These are phyloP conservation scores for Alternaria viburni DNA, from an alignment of 2,329 filamentous ascomycete species.

Conservation along the genomic window DNA sequence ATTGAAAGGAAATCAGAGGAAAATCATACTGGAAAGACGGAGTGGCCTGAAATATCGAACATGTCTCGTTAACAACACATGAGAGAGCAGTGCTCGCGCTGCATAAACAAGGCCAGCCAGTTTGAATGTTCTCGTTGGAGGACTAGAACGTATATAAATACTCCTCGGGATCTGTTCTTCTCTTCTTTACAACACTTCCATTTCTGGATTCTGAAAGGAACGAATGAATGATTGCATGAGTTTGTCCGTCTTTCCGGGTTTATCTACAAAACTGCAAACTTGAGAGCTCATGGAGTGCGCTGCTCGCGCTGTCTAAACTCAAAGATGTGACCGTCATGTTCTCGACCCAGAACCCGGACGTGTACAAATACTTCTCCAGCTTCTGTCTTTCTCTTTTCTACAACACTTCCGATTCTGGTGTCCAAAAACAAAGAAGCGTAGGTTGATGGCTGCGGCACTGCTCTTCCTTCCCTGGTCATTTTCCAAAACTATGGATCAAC, in stretches of 20 bases:
- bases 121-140: accelerated
- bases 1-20: no score
- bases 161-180: no score
- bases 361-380: not conserved
- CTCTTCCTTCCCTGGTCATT: not conserved
- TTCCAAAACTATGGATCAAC: not conserved
- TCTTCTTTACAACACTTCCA: not conserved
- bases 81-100: not conserved
- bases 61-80: not conserved
- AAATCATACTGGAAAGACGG: not conserved
- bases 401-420: not conserved
- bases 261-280: not conserved
- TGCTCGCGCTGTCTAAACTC: not conserved
- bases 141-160: not conserved
- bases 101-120: not conserved
- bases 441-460: not conserved
- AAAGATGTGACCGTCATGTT: not conserved
- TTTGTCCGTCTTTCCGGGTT: not conserved
- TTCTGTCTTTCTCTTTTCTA: not conserved
- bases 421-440: not conserved
- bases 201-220: no score
- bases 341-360: not conserved
- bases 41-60: not conserved
- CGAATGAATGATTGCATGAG: not conserved
- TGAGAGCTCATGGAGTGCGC: not conserved